Evolutionary conservation across 306 rosid genomes (phyloP), one percentile per base, ranked within the genome.

Genomic region (Vicia faba): DNA sequence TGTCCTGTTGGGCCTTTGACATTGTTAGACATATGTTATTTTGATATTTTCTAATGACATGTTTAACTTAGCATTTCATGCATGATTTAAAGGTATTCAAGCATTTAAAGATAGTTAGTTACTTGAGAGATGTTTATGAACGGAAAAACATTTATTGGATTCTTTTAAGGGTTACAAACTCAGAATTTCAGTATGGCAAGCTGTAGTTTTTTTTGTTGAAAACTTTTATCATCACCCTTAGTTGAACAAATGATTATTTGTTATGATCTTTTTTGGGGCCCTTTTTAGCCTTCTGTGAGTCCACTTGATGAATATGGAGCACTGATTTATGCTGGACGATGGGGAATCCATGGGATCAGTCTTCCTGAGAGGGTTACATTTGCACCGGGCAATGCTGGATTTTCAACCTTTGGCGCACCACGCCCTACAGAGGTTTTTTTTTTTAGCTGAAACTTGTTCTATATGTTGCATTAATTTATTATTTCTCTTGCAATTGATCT

Each of bases 341-440:
- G 96, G 98, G 98, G 93, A 80, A 79, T 92, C 62, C 85, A 92
- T 63, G 98, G 98, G 59, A 61, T 78, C 70, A 74, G 96, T 70
- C 96, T 89, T 68, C 96, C 98, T 20, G 98, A 96, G 55, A 86
- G 98, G 86, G 96, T 89, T 66, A 87, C 98, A 63, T 92, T 92
- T 82, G 86, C 91, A 1, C 98, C 98, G 1, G 98, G 98, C 55
- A 81, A 89, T 77, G 96, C 55, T 66, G 98, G 98, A 49, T 92
- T 83, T 80, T 41, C 85, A 5, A 92, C 96, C 64, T 92, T 92
- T 63, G 98, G 98, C 38, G 93, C 98, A 10, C 84, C 98, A 68
- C 82, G 96, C 38, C 98, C 98, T 2, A 81, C 80, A 80, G 89
- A 87, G 96, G 98, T 92, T 80, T 56, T 50, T 64, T 19, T 54